Percentiles rank a stretch among this genome's conserved stretches.
Conservation (phyloP, 257 asterid species). For the Orobanche coerulescens region DNA sequence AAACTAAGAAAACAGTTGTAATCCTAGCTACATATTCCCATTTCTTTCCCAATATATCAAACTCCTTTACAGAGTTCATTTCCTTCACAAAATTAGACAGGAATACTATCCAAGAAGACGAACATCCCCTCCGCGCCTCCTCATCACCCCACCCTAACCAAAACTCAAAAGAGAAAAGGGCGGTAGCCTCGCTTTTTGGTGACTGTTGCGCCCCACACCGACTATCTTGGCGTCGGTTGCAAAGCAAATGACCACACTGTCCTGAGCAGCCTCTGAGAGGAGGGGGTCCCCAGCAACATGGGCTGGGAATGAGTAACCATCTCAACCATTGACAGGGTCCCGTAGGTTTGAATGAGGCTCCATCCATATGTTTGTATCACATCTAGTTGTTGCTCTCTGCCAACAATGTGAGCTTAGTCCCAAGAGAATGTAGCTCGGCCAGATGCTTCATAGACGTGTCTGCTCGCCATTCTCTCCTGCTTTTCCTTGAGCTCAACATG, state of each 20-base stretch:
- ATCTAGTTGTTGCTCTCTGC: conserved; percentile 98
- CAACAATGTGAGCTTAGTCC: conserved; percentile 97
- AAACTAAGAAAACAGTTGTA: conserved; percentile 22
- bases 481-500: conserved; percentile 93
- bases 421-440: conserved; percentile 89
- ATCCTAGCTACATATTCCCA: conserved; percentile 26
- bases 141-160: conserved; percentile 14
- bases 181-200: too few relatives aligned
- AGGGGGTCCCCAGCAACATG: conserved; percentile 42
- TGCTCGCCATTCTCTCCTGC: conserved; percentile 90
- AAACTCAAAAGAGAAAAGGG: conserved; percentile 14
- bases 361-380: conserved; percentile 76
- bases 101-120: too few relatives aligned
- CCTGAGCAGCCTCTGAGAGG: conserved; percentile 50
- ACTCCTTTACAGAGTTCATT: conserved; percentile 30
- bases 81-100: conserved; percentile 7
- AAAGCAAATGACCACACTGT: conserved; percentile 54
- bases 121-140: too few relatives aligned
- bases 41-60: conserved; percentile 27
- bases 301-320: conserved; percentile 95
- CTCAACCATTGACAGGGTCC: conserved; percentile 88
- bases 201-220: too few relatives aligned
- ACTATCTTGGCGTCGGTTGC: conserved; percentile 46
- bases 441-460: conserved; percentile 84
- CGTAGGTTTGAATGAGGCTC: conserved; percentile 70